Evolutionary conservation across 2,329 filamentous ascomycete genomes (phyloP).

Genomic region (Purpureocillium lavendulum): DNA sequence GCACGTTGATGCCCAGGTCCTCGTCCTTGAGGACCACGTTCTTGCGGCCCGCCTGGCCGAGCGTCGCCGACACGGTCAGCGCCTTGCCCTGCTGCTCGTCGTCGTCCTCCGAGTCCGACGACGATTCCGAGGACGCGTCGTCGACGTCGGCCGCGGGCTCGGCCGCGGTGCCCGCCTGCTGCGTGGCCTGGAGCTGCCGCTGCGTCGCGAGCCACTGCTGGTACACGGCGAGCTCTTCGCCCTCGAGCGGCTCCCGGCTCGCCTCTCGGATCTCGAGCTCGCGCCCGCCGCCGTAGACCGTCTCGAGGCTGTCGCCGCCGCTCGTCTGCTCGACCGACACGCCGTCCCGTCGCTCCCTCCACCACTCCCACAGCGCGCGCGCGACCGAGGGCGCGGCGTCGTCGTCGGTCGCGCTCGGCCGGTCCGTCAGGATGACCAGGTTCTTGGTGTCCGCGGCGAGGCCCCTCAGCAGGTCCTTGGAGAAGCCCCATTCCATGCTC

Average conservation of each 20-base stretch:
- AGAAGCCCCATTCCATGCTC: slow-evolving; percentile 92
- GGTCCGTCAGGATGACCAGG: slow-evolving; percentile 79
- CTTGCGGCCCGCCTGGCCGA: slow-evolving; percentile 76
- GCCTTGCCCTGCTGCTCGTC: slow-evolving; percentile 89
- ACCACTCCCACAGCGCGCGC: slow-evolving; percentile 71
- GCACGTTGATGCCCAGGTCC: slow-evolving; percentile 83
- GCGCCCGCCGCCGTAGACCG: slow-evolving; percentile 57
- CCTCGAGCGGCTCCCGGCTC: slow-evolving; percentile 57
- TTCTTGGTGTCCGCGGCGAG: slow-evolving; percentile 74
- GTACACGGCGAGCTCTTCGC: slow-evolving; percentile 71
- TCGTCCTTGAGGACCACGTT: slow-evolving; percentile 83
- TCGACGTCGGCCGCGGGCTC: slow-evolving; percentile 69
- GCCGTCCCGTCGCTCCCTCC: slow-evolving; percentile 59
- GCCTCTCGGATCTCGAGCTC: slow-evolving; percentile 54
- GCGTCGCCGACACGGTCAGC: slow-evolving; percentile 76
- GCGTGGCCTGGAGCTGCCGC: slow-evolving; percentile 74
- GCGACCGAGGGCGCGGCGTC: slow-evolving; percentile 51
- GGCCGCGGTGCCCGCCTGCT: slow-evolving; percentile 60
- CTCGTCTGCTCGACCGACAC: slow-evolving; percentile 47
- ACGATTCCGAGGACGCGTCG: slow-evolving; percentile 79
- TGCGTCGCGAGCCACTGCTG: slow-evolving; percentile 90
- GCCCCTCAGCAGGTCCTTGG: slow-evolving; percentile 66
- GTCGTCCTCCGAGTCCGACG: slow-evolving; percentile 78
- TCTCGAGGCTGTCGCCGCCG: slow-evolving; percentile 52
- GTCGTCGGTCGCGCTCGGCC: slow-evolving; percentile 34